These are phyloP conservation scores for Neofusicoccum cordaticola DNA, from an alignment of 2,329 filamentous ascomycete species.

Conservation along the genomic window DNA sequence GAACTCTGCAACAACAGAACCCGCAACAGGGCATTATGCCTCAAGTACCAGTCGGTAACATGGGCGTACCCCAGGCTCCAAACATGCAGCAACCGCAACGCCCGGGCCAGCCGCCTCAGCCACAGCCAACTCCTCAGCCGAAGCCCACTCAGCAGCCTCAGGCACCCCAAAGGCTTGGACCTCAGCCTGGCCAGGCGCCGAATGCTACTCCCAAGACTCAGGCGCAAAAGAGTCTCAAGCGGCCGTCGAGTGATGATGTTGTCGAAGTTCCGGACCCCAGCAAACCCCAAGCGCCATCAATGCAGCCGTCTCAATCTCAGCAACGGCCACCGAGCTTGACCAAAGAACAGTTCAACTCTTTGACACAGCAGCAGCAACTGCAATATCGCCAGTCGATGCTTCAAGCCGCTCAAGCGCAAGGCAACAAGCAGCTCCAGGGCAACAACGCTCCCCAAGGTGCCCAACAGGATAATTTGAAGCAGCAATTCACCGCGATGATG, in stretches of 20 bases:
- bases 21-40: slow-evolving; percentile 25
- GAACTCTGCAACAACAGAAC: slow-evolving; percentile 24
- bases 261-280: slow-evolving; percentile 37
- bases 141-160: slow-evolving; percentile 24
- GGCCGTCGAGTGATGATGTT: slow-evolving; percentile 40
- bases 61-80: slow-evolving; percentile 19
- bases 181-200: slow-evolving; percentile 25
- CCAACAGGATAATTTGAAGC: slow-evolving; percentile 13
- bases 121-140: slow-evolving; percentile 19
- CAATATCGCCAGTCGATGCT: slow-evolving; percentile 1
- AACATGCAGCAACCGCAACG: slow-evolving; percentile 29
- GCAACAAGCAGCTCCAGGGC: background rate
- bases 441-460: background rate
- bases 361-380: slow-evolving; percentile 32
- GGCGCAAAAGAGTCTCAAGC: slow-evolving; percentile 34
- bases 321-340: slow-evolving; percentile 30
- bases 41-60: slow-evolving; percentile 27
- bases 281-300: slow-evolving; percentile 34
- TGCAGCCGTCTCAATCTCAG: slow-evolving; percentile 33
- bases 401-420: slow-evolving; percentile 19
- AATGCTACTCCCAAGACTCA: slow-evolving; percentile 22
- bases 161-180: slow-evolving; percentile 21
- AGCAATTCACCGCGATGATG: slow-evolving; percentile 28
- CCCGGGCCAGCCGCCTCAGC: slow-evolving; percentile 17
- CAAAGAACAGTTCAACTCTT: slow-evolving; percentile 32